Evolutionary conservation across 345 rosid genomes (phyloP).

Genomic region (Nephelium lappaceum): DNA sequence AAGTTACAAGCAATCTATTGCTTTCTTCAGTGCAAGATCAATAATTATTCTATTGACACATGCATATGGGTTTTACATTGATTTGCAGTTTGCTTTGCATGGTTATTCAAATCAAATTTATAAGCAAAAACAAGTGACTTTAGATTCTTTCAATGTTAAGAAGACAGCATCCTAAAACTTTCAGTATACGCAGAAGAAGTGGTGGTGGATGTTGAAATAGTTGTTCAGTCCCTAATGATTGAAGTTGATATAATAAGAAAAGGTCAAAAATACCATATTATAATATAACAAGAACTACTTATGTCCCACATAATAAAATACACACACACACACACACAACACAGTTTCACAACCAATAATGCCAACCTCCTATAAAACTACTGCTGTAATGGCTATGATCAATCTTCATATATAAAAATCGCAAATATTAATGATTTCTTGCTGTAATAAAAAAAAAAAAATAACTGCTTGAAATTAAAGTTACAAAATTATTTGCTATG

Average conservation of each 20-base stretch:
- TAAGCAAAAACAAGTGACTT: neutral
- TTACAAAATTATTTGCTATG: too few relatives aligned
- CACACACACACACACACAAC: neutral
- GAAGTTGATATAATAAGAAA: conserved; percentile 25
- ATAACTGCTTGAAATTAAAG: too few relatives aligned
- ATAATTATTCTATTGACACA: neutral
- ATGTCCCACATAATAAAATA: conserved; percentile 17
- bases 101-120: neutral
- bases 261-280: neutral
- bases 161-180: conserved; percentile 5
- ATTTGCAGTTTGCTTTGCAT: neutral
- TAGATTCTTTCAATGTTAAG: conserved; percentile 20
- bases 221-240: conserved; percentile 37
- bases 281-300: neutral
- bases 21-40: neutral
- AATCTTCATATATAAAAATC: too few relatives aligned
- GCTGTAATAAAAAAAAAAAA: too few relatives aligned
- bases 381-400: neutral
- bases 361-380: neutral
- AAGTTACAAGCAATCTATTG: neutral
- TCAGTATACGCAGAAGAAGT: neutral
- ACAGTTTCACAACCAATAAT: conserved; percentile 22
- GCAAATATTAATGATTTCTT: too few relatives aligned
- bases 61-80: neutral
- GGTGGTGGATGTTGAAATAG: conserved; percentile 30